Conservation (phyloP, 768 basidiomycete genomes). For the Grammothele lineata region DNA sequence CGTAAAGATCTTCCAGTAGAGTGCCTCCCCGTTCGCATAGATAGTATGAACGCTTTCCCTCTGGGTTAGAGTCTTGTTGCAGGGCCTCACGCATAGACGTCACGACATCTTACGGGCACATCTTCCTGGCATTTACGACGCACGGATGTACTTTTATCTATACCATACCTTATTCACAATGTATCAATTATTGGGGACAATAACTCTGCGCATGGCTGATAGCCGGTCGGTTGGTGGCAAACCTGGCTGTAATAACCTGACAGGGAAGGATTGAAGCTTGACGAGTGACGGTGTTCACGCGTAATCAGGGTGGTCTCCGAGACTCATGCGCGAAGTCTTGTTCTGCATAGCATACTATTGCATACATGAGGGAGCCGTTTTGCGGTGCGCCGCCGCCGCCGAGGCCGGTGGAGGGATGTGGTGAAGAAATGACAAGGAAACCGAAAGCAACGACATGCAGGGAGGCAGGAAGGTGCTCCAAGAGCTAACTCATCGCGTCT, state of each 20-base stretch:
- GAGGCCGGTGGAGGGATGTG: not conserved
- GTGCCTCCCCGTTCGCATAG: not conserved
- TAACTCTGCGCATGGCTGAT: too few species aligned
- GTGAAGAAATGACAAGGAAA: constrained; percentile 4
- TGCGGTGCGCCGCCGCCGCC: constrained; percentile 7
- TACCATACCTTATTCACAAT: not conserved
- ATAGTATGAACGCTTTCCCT: too few species aligned
- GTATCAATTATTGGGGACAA: not conserved
- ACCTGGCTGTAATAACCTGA: too few species aligned
- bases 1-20: constrained; percentile 63
- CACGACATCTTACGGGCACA: constrained; percentile 3
- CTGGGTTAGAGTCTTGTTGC: too few species aligned
- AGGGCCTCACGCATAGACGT: too few species aligned
- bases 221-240: too few species aligned
- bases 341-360: constrained; percentile 21
- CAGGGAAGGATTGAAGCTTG: too few species aligned
- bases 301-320: too few species aligned
- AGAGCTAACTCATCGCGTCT: constrained; percentile 21
- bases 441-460: constrained; percentile 7
- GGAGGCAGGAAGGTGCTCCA: constrained; percentile 1
- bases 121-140: too few species aligned
- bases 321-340: too few species aligned
- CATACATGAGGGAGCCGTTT: constrained; percentile 18
- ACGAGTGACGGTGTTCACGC: too few species aligned
- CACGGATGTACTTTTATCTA: not conserved